Evolutionary conservation across 2,329 filamentous ascomycete genomes (phyloP).

Genomic region (Dothistroma pini): DNA sequence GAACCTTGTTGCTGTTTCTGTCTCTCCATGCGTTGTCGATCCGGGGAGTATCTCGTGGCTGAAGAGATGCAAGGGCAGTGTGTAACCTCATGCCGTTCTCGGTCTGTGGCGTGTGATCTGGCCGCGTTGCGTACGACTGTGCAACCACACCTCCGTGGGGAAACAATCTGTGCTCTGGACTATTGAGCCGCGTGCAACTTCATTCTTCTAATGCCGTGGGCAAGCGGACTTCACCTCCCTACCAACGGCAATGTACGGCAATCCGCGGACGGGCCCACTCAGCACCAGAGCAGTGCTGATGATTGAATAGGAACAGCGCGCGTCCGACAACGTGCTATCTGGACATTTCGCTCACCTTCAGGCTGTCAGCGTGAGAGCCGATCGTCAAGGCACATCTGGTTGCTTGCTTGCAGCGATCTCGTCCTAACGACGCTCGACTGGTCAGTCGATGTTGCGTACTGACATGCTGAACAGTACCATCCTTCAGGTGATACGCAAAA

Average conservation of each 20-base stretch:
- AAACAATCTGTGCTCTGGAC: neutral
- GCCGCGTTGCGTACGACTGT: neutral
- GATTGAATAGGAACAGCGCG: no score
- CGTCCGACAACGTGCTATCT: no score
- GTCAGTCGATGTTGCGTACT: no score
- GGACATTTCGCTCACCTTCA: no score
- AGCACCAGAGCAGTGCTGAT: neutral
- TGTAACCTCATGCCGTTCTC: neutral
- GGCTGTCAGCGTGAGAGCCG: no score
- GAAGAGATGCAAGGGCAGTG: neutral
- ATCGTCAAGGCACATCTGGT: no score
- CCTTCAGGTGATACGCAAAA: neutral
- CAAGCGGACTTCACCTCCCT: neutral
- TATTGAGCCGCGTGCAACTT: neutral
- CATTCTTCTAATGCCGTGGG: neutral
- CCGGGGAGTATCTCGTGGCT: neutral
- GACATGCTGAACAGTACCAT: neutral
- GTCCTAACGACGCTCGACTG: no score
- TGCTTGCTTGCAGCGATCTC: no score
- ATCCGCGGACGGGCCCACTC: neutral
- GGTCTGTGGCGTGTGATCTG: neutral
- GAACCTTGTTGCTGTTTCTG: neutral
- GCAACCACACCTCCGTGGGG: neutral
- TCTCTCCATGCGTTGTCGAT: slow-evolving; percentile 6
- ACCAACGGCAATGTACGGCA: neutral